Evolutionary conservation across 768 basidiomycete genomes (phyloP), one percentile per base, ranked within the genome.

Genomic region (Mycena capillaripes): DNA sequence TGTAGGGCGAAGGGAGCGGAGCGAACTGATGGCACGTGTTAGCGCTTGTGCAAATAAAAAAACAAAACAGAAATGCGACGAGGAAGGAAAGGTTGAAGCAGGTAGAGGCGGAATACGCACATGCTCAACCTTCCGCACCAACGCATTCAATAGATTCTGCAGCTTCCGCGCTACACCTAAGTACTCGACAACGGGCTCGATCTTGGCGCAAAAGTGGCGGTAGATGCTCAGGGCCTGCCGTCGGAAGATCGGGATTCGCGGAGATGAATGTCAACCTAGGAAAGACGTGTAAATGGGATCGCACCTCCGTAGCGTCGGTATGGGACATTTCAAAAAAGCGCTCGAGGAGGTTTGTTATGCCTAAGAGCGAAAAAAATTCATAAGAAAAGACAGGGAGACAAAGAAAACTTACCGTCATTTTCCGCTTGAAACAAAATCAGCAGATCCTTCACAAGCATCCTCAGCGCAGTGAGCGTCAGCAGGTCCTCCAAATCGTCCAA

Each of bases 271-370:
- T 38, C 7, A 38, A 38, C 7, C 36, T 38, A 38, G 36, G 36
- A 38, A 38, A 38, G 36, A 38, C 14, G 36, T 38, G 36, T 38
- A 7, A 8, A 14, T 14, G 36, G 14, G 36, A n/a, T n/a, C n/a
- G n/a, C n/a, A n/a, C 36, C 38, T 94, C 91, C 42, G 89, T 84
- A 0, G 97, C 98, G 78, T 99, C 97, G 23, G 92, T 82, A 72
- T 94, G 93, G 0, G 96, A 95, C 98, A 99, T 99, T 80, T 98
- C 97, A 78, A 99, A 98, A 82, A 98, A 99, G 82, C 97, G 94
- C 79, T 98, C 98, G 92, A 71, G 29, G 56, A 29, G 17, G 29
- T 65, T 81, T n/a, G 76, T 36, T 27, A 62, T 34, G n/a, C 82
- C 79, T 17, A 83, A 34, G 21, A 36, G 16, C n/a, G 78, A 64